These are phyloP conservation scores for Apiospora malaysiana DNA, from an alignment of 2,329 filamentous ascomycete genomes.

Conservation along the genomic window DNA sequence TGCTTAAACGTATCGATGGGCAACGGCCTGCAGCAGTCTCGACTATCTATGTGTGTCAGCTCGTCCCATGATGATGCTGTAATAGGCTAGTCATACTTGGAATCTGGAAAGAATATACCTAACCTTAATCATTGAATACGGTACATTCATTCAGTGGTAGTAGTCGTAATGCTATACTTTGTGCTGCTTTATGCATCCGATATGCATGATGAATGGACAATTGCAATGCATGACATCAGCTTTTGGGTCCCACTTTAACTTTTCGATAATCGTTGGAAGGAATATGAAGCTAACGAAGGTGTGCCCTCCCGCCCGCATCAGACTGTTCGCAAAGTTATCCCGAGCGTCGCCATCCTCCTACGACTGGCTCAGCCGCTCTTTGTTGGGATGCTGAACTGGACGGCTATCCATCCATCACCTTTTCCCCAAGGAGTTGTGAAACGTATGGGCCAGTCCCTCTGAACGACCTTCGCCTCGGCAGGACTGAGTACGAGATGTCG, in stretches of 20 bases:
- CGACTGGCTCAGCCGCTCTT: conserved; percentile 13
- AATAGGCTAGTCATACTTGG: neutral
- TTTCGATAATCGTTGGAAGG: conserved; percentile 3
- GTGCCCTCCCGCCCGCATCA: neutral
- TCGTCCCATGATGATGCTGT: neutral
- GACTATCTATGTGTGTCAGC: neutral
- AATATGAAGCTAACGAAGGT: neutral
- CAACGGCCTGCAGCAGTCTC: neutral
- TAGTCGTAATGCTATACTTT: no score
- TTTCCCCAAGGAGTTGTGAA: neutral
- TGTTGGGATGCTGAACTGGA: conserved; percentile 14
- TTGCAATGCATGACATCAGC: conserved; percentile 16
- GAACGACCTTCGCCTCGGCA: conserved; percentile 24
- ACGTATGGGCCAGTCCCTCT: conserved; percentile 6
- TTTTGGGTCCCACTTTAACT: conserved; percentile 6
- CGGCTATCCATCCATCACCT: neutral
- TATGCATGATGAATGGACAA: neutral
- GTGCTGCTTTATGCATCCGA: neutral
- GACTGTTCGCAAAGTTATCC: conserved; percentile 8
- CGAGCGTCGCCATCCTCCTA: neutral
- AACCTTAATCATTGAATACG: neutral
- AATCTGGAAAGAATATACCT: neutral
- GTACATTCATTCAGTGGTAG: no score
- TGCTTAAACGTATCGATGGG: neutral
- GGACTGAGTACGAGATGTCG: conserved; percentile 24